phyloP scores from a whole-genome alignment of 1,139 yeast genomes.

The Lodderomyces oxycetoniae region DNA sequence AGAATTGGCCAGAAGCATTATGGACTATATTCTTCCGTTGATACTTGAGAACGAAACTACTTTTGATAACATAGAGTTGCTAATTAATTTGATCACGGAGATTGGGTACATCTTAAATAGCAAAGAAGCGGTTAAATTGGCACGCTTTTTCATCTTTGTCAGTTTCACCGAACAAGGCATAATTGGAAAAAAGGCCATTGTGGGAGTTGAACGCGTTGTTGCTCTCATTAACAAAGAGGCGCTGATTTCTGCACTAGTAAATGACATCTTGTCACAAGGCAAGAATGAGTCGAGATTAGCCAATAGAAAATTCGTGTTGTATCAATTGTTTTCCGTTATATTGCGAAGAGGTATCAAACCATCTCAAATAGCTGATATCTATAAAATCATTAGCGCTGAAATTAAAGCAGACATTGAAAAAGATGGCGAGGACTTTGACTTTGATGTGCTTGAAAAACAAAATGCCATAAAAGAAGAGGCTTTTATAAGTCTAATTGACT shows the following conservation, averaged over 20 bases:
- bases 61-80: conserved; percentile 61
- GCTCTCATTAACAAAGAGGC: conserved; percentile 22
- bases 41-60: conserved; percentile 24
- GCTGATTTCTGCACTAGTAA: conserved; percentile 14
- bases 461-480: conserved; percentile 46
- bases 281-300: conserved; percentile 5
- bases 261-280: conserved; percentile 4
- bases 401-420: conserved; percentile 4
- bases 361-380: conserved; percentile 6
- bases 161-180: conserved; percentile 44
- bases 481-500: conserved; percentile 36
- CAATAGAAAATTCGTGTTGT: conserved; percentile 9
- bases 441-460: conserved; percentile 31
- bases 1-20: conserved; percentile 19
- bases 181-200: conserved; percentile 50
- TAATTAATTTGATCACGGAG: conserved; percentile 53
- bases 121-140: conserved; percentile 36
- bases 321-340: conserved; percentile 14
- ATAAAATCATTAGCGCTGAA: conserved; percentile 6
- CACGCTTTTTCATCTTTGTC: conserved; percentile 33
- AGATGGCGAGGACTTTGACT: conserved; percentile 35
- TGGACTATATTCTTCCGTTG: conserved; percentile 21
- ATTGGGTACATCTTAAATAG: conserved; percentile 47
- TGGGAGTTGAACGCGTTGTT: conserved; percentile 50
- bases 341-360: conserved; percentile 13